Evolutionary conservation across 495 filamentous ascomycete genomes (phyloP).

Genomic region (Neurospora sp.): DNA sequence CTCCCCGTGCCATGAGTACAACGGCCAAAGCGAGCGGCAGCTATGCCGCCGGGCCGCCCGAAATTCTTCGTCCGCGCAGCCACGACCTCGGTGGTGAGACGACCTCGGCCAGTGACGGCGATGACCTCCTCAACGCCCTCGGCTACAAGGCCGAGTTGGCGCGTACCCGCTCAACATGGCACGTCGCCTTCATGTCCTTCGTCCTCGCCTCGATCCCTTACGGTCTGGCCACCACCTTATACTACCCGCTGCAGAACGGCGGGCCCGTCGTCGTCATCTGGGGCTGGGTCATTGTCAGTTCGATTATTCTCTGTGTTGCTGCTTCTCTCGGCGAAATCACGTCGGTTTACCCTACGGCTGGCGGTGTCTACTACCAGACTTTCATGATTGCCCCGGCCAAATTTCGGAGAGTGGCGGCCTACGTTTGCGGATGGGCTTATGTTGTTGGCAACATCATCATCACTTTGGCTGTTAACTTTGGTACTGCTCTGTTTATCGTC

Average conservation of each 20-base stretch:
- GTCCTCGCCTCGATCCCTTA: conserved; percentile 49
- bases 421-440: conserved; percentile 59
- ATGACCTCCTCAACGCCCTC: conserved; percentile 39
- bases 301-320: conserved; percentile 42
- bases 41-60: background rate
- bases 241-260: conserved; percentile 56
- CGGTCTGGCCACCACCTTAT: conserved; percentile 59
- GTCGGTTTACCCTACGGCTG: conserved; percentile 45
- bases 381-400: conserved; percentile 39
- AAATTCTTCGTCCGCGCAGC: background rate
- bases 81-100: background rate
- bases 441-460: conserved; percentile 62
- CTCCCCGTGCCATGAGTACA: background rate
- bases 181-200: conserved; percentile 50
- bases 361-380: conserved; percentile 47
- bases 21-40: background rate
- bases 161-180: conserved; percentile 43
- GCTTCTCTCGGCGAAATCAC: conserved; percentile 46
- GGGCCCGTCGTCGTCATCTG: conserved; percentile 58
- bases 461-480: conserved; percentile 59
- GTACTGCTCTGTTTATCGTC: conserved; percentile 44
- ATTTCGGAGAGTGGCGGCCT: conserved; percentile 41
- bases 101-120: conserved; percentile 17
- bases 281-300: conserved; percentile 43
- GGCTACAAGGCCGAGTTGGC: conserved; percentile 43